Conservation (phyloP, 2,329 filamentous ascomycete genomes). For the Zarea fungicola region DNA sequence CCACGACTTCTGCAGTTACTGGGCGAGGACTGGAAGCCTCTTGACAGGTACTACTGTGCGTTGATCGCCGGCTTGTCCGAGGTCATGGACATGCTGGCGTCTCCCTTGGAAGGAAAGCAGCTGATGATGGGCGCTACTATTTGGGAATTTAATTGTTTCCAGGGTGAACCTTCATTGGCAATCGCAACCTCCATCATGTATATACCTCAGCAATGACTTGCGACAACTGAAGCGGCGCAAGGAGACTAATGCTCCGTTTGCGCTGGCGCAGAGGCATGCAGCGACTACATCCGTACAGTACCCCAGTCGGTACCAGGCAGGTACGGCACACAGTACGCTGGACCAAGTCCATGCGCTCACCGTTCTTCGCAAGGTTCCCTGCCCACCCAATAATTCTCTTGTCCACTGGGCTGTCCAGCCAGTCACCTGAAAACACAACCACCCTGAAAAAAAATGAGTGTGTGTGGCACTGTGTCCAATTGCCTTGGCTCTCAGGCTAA, state of each 20-base stretch:
- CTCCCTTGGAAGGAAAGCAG: not conserved
- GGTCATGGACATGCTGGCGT: not conserved
- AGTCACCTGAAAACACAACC: slow-evolving; percentile 8
- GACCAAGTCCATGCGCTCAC: too few species aligned
- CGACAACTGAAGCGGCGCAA: not conserved
- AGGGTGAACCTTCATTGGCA: not conserved
- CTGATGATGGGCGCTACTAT: not conserved
- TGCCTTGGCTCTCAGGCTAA: slow-evolving; percentile 2
- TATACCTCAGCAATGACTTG: not conserved
- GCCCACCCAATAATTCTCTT: too few species aligned
- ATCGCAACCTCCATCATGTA: not conserved
- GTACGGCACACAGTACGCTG: too few species aligned
- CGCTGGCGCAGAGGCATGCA: too few species aligned
- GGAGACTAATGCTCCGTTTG: slow-evolving; percentile 4
- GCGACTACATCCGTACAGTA: too few species aligned
- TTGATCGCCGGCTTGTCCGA: not conserved
- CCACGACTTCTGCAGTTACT: not conserved
- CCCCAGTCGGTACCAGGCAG: too few species aligned
- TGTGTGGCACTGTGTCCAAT: not conserved
- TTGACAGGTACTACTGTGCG: not conserved
- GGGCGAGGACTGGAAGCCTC: not conserved
- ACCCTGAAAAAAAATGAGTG: too few species aligned
- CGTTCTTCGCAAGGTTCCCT: too few species aligned
- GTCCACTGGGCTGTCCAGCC: too few species aligned
- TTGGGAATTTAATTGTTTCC: not conserved